Percentiles rank a stretch among this genome's conserved stretches.
Evolutionary conservation across 108 stramenopile genomes (phyloP).

Genomic region (Conticribra guillardii): DNA sequence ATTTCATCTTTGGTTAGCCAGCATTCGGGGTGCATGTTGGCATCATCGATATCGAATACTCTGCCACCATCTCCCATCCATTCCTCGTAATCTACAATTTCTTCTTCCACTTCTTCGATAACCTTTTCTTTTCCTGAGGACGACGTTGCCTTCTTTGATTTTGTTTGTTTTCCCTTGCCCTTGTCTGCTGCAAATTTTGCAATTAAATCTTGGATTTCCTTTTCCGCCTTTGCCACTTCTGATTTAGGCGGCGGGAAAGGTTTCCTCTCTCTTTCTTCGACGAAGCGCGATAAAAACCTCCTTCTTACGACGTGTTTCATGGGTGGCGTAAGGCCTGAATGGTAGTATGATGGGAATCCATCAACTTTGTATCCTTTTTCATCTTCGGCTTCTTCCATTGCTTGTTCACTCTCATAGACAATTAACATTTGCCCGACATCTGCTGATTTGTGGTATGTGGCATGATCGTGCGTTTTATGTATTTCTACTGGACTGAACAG

Average conservation of each 20-base stretch:
- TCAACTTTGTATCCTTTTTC: conserved; percentile 56
- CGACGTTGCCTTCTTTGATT: conserved; percentile 26
- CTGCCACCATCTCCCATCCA: conserved; percentile 87
- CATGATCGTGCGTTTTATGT: conserved; percentile 92
- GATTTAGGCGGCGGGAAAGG: conserved; percentile 61
- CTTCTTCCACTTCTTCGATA: conserved; percentile 83
- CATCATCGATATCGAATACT: conserved; percentile 56
- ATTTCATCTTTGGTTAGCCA: conserved; percentile 72
- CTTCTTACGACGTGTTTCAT: conserved; percentile 84
- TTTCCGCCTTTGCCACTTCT: conserved; percentile 72
- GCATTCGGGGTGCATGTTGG: conserved; percentile 76
- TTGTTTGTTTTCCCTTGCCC: conserved; percentile 41
- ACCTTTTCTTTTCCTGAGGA: conserved; percentile 55
- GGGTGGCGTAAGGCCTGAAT: conserved; percentile 88
- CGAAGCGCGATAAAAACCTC: conserved; percentile 60
- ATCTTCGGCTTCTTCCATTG: conserved; percentile 86
- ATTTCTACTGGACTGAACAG: conserved; percentile 75
- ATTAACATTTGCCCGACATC: conserved; percentile 94
- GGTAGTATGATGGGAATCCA: conserved; percentile 77
- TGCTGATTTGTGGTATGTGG: conserved; percentile 86
- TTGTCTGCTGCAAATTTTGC: conserved; percentile 50
- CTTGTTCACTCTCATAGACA: conserved; percentile 88
- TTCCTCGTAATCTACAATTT: conserved; percentile 83
- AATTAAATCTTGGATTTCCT: conserved; percentile 71
- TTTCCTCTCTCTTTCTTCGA: conserved; percentile 68